Evolutionary conservation across 176 grass and related monocot species (phyloP).

Genomic region (Ensete ventricosum): DNA sequence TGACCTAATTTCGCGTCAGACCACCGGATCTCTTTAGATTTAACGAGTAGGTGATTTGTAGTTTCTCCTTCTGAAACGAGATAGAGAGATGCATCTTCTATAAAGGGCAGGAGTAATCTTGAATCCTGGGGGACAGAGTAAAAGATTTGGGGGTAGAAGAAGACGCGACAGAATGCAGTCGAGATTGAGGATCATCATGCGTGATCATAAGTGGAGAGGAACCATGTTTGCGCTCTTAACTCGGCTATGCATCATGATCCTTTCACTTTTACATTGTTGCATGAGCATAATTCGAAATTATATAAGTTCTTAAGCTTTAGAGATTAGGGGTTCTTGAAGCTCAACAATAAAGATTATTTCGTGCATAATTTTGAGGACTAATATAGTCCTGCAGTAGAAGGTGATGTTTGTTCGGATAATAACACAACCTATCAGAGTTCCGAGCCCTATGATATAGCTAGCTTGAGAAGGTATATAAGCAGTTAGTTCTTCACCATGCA

Average conservation of each 20-base stretch:
- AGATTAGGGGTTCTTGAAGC: too few species aligned
- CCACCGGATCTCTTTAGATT: too few species aligned
- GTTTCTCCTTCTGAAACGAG: not conserved
- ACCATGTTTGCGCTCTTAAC: slow-evolving; percentile 38
- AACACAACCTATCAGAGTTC: too few species aligned
- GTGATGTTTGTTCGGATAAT: too few species aligned
- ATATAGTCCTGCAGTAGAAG: too few species aligned
- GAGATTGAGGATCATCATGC: slow-evolving; percentile 51
- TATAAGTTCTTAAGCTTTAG: too few species aligned
- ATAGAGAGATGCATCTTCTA: not conserved
- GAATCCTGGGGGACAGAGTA: not conserved
- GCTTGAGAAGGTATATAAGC: too few species aligned
- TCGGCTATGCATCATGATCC: slow-evolving; percentile 24
- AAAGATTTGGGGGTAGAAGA: slow-evolving; percentile 50
- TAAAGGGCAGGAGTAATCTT: not conserved
- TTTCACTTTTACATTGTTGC: not conserved
- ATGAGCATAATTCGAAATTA: too few species aligned
- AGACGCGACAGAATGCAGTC: slow-evolving; percentile 46
- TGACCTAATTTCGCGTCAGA: too few species aligned
- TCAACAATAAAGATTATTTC: too few species aligned
- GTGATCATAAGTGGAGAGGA: slow-evolving; percentile 55
- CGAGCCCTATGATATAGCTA: not conserved
- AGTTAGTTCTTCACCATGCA: too few species aligned
- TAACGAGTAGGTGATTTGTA: not conserved
- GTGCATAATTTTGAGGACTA: too few species aligned